Evolutionary conservation across 2,329 filamentous ascomycete species (phyloP).

Genomic region (Phyllosticta ampelicida): DNA sequence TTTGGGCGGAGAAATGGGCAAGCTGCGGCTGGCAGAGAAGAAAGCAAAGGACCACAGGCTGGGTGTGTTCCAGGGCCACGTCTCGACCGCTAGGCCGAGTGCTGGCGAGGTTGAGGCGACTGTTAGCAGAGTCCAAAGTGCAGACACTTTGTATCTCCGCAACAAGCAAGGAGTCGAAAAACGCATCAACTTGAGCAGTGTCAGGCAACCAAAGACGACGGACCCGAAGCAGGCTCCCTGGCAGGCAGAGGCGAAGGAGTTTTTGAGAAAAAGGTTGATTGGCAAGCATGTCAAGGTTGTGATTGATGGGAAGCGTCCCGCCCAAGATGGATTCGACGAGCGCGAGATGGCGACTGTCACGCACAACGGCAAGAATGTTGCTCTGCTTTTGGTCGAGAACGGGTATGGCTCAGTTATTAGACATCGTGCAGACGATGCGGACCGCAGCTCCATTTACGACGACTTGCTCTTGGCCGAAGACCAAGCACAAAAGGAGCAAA

Average conservation of each 20-base stretch:
- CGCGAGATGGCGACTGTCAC: slow-evolving; percentile 87
- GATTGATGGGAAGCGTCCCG: slow-evolving; percentile 83
- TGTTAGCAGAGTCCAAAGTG: slow-evolving; percentile 75
- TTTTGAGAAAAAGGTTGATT: slow-evolving; percentile 83
- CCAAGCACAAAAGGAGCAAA: slow-evolving; percentile 71
- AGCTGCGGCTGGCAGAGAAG: slow-evolving; percentile 77
- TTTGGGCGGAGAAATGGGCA: slow-evolving; percentile 78
- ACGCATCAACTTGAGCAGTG: slow-evolving; percentile 82
- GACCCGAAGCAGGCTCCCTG: slow-evolving; percentile 84
- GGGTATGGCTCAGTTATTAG: slow-evolving; percentile 91
- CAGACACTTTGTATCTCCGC: slow-evolving; percentile 78
- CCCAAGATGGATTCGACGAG: slow-evolving; percentile 82
- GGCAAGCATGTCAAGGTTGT: slow-evolving; percentile 88
- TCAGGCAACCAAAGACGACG: slow-evolving; percentile 81
- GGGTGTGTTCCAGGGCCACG: slow-evolving; percentile 72
- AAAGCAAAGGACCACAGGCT: slow-evolving; percentile 65
- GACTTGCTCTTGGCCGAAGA: slow-evolving; percentile 72
- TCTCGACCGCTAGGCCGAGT: slow-evolving; percentile 50
- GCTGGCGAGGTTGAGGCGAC: slow-evolving; percentile 64
- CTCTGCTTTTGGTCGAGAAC: slow-evolving; percentile 73
- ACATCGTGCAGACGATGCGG: slow-evolving; percentile 87
- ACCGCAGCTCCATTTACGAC: slow-evolving; percentile 90
- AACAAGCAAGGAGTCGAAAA: slow-evolving; percentile 79
- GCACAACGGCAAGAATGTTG: slow-evolving; percentile 77
- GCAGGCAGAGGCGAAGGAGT: slow-evolving; percentile 90